Conservation (phyloP, 2,329 filamentous ascomycete genomes). For the Hymenoscyphus fructigenus region DNA sequence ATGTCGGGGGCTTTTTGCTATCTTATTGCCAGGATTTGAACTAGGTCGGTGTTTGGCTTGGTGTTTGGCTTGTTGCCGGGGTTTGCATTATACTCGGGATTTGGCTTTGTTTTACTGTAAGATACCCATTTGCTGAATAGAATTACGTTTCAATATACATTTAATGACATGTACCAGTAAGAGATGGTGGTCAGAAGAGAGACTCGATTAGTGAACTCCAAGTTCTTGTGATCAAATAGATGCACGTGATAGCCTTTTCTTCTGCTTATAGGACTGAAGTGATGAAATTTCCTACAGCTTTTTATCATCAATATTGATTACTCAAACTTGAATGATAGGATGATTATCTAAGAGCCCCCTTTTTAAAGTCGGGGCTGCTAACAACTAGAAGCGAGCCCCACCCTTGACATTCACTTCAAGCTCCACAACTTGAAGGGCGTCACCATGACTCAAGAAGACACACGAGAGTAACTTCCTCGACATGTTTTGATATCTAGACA, state of each 20-base stretch:
- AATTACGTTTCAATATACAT: neutral
- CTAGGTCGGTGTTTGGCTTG: neutral
- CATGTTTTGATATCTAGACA: neutral
- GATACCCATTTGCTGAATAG: conserved; percentile 30
- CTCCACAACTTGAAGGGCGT: neutral
- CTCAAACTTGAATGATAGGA: neutral
- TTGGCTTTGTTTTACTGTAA: conserved; percentile 22
- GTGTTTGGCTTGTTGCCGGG: conserved; percentile 4
- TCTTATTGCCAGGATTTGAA: conserved; percentile 4
- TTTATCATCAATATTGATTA: neutral
- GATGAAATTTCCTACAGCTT: neutral
- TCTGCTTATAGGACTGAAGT: neutral
- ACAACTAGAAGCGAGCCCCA: neutral
- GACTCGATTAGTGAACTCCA: neutral
- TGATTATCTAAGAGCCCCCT: neutral
- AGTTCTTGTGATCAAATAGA: neutral
- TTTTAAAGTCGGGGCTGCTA: neutral
- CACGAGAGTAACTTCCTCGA: neutral
- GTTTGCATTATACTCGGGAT: conserved; percentile 21
- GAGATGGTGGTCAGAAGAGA: neutral
- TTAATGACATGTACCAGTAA: neutral
- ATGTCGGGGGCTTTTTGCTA: conserved; percentile 7
- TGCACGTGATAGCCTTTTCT: neutral
- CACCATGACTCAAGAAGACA: conserved; percentile 1
- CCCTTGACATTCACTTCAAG: neutral